Conservation (phyloP, 768 basidiomycete species). For the Boletus speciosus region DNA sequence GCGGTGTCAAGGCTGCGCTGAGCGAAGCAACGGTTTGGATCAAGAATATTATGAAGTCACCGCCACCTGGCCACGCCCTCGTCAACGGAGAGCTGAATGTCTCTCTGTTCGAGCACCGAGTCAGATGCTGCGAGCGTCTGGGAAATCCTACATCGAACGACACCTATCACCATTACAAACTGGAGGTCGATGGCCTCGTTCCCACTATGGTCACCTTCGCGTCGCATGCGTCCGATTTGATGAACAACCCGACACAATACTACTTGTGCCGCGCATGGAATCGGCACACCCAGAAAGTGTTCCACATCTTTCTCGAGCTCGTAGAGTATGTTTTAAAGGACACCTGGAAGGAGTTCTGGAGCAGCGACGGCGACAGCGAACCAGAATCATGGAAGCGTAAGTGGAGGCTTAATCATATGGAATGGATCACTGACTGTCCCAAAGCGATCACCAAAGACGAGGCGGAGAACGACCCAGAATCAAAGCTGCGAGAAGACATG, state of each 20-base stretch:
- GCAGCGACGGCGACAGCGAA: neutral
- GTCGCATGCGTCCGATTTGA: neutral
- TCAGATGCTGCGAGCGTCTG: constrained; percentile 8
- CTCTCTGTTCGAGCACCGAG: constrained; percentile 20
- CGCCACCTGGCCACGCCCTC: constrained; percentile 18
- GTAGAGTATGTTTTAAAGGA: constrained; percentile 13
- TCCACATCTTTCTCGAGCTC: constrained; percentile 17
- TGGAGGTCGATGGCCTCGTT: constrained; percentile 11
- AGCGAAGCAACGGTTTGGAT: neutral
- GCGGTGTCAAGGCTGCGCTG: constrained; percentile 3
- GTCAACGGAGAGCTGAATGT: constrained; percentile 24
- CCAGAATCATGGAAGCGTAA: neutral
- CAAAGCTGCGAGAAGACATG: constrained; percentile 11
- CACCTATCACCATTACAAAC: constrained; percentile 3
- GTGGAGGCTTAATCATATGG: neutral
- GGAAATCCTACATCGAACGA: neutral
- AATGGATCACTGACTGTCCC: neutral
- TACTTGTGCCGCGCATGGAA: constrained; percentile 24
- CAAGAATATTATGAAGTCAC: constrained; percentile 1
- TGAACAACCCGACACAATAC: constrained; percentile 5
- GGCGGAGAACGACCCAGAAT: neutral
- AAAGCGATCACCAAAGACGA: constrained; percentile 2
- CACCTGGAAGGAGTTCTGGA: neutral
- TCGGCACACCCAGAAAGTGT: constrained; percentile 10
- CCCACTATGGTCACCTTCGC: constrained; percentile 5